These are phyloP conservation scores for Plasmodium gallinaceum DNA, from an alignment of 169 alveolate species.

Conservation along the genomic window DNA sequence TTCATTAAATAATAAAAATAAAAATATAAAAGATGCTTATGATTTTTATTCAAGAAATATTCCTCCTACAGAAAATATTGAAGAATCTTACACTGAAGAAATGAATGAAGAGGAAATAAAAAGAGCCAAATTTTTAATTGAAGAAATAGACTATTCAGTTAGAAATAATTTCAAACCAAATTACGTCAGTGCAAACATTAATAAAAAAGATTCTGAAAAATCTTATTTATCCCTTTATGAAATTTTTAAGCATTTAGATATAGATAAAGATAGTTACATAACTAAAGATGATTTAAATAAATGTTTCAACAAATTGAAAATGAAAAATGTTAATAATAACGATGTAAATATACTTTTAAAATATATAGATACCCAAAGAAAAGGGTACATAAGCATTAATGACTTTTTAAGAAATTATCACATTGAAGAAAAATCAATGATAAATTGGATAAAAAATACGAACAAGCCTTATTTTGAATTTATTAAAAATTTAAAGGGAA, in stretches of 20 bases:
- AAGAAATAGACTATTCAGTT: constrained; percentile 71
- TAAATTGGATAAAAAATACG: constrained; percentile 74
- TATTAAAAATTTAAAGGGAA: constrained; percentile 38
- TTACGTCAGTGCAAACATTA: constrained; percentile 12
- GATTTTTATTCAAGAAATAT: constrained; percentile 65
- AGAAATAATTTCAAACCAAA: constrained; percentile 50
- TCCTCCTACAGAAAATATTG: constrained; percentile 44
- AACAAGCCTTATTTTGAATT: constrained; percentile 75
- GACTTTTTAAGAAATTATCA: constrained; percentile 64
- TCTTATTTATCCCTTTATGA: constrained; percentile 64
- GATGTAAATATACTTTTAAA: constrained; percentile 60
- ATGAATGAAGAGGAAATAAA: constrained; percentile 46
- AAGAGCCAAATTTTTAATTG: constrained; percentile 72
- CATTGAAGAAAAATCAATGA: constrained; percentile 72
- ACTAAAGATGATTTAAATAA: constrained; percentile 66
- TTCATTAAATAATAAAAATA: constrained; percentile 23
- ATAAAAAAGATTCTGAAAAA: constrained; percentile 15
- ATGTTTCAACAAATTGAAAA: constrained; percentile 50
- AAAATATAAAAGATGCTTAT: constrained; percentile 60
- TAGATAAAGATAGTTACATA: constrained; percentile 71
- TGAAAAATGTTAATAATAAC: constrained; percentile 36
- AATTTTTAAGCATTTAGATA: constrained; percentile 65
- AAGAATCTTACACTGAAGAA: constrained; percentile 18
- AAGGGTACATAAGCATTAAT: constrained; percentile 62
- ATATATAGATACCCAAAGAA: constrained; percentile 67